Evolutionary conservation across 179 eudicot genomes (phyloP), one percentile per base, ranked within the genome.

Genomic region (Pouteria campechiana): DNA sequence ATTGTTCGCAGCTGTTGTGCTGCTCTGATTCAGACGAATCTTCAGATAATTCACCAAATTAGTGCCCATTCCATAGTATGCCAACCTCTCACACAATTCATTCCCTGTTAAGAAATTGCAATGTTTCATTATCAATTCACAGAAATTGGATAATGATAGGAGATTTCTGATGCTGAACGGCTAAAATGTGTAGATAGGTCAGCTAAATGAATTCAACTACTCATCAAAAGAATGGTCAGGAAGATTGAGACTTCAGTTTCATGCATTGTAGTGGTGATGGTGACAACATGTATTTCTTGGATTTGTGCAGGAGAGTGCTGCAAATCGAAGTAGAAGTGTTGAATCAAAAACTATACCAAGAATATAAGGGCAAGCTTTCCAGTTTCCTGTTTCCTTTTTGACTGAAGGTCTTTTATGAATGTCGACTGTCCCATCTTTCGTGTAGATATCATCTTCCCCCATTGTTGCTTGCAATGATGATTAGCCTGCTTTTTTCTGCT

Each of bases 1-100:
- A 33, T 37, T 76, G 1, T 48, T 69, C 0, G 72, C 50, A 22
- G 79, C 83, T 7, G 25, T 18, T 0, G 50, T 74, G 31, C 58
- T 77, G 3, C 30, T 51, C 54, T 61, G 62, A 56, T 61, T 41
- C 7, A 69, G 53, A 6, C 56, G 75, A 3, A 32, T 19, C 25
- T 37, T 44, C 1, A 75, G 78, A 46, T 51, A 72, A 41, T 72
- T 63, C 3, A 68, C 74, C 30, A 72, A 39, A 45, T 72, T 72
- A 17, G 74, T 68, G 40, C 65, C 53, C 64, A 72, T 72, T 34
- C 78, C 78, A 42, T 72, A 68, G 61, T 59, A 72, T 5, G 78
- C 78, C 57, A 68, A 56, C 44, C 78, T 63, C 62, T 72, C 78
- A 22, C 78, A 72, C 32, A 70, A 63, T 42, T 72, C 78, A 16